Evolutionary conservation across 2,329 filamentous ascomycete genomes (phyloP).

Genomic region (Epichloe hybrida): DNA sequence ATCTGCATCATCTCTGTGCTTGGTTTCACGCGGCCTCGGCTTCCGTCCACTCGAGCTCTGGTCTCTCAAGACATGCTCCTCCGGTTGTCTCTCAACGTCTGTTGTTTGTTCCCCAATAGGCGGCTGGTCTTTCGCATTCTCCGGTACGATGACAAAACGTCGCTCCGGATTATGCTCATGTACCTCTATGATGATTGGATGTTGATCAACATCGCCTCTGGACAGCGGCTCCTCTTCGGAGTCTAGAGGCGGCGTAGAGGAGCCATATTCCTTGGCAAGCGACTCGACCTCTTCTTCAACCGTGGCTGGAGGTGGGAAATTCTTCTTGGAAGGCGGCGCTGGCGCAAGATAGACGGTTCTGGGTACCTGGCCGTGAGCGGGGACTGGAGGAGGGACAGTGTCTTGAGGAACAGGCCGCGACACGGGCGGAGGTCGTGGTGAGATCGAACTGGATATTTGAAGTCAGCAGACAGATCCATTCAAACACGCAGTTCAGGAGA

Average conservation of each 20-base stretch:
- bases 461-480: background rate
- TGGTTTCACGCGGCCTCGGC: background rate
- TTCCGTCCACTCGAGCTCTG: background rate
- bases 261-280: slow-evolving; percentile 45
- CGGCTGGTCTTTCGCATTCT: slow-evolving; percentile 10
- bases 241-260: slow-evolving; percentile 13
- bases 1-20: background rate
- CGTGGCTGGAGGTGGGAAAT: slow-evolving; percentile 46
- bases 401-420: slow-evolving; percentile 6
- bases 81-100: background rate
- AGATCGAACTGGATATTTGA: slow-evolving; percentile 4
- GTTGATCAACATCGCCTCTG: slow-evolving; percentile 54
- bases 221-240: slow-evolving; percentile 42
- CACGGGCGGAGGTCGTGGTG: slow-evolving; percentile 10
- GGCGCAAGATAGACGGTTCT: slow-evolving; percentile 6
- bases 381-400: slow-evolving; percentile 8
- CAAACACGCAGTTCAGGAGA: background rate
- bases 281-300: slow-evolving; percentile 58
- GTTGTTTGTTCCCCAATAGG: background rate
- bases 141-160: slow-evolving; percentile 47
- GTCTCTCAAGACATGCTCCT: background rate
- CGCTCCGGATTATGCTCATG: slow-evolving; percentile 47
- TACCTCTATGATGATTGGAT: slow-evolving; percentile 52
- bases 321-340: slow-evolving; percentile 9
- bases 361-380: slow-evolving; percentile 5